Conservation (phyloP, 2,329 filamentous ascomycete genomes). For the Exophiala spinifera region DNA sequence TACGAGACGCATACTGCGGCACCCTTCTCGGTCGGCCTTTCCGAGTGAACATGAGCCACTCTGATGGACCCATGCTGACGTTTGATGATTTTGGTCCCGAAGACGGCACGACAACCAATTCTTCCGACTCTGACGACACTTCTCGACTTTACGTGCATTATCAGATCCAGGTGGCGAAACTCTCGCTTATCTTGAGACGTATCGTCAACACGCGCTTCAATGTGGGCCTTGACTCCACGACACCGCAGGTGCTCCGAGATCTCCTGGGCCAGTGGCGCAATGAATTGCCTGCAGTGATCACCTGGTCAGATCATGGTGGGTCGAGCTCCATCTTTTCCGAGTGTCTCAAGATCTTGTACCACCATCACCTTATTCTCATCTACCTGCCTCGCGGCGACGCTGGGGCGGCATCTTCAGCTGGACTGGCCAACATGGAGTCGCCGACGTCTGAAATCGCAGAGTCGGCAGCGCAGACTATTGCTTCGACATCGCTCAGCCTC, state of each 20-base stretch:
- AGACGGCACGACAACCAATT: neutral
- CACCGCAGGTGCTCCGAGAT: slow-evolving; percentile 4
- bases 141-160: slow-evolving; percentile 6
- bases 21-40: slow-evolving; percentile 17
- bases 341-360: slow-evolving; percentile 14
- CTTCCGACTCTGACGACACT: neutral
- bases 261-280: slow-evolving; percentile 5
- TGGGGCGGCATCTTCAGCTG: neutral
- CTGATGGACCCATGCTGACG: slow-evolving; percentile 9
- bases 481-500: slow-evolving; percentile 9
- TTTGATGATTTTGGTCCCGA: slow-evolving; percentile 11
- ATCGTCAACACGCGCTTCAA: slow-evolving; percentile 15
- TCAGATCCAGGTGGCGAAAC: slow-evolving; percentile 11
- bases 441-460: slow-evolving; percentile 8
- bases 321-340: slow-evolving; percentile 14
- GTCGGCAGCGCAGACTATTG: slow-evolving; percentile 15
- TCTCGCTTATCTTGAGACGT: slow-evolving; percentile 12
- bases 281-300: slow-evolving; percentile 8
- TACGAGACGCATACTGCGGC: slow-evolving; percentile 18
- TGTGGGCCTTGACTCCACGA: slow-evolving; percentile 6
- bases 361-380: slow-evolving; percentile 17
- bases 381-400: slow-evolving; percentile 5
- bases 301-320: slow-evolving; percentile 4
- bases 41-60: slow-evolving; percentile 15
- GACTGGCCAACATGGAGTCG: neutral